These are phyloP conservation scores for Nemophila menziesii DNA, from an alignment of 257 asterid genomes.

Conservation along the genomic window DNA sequence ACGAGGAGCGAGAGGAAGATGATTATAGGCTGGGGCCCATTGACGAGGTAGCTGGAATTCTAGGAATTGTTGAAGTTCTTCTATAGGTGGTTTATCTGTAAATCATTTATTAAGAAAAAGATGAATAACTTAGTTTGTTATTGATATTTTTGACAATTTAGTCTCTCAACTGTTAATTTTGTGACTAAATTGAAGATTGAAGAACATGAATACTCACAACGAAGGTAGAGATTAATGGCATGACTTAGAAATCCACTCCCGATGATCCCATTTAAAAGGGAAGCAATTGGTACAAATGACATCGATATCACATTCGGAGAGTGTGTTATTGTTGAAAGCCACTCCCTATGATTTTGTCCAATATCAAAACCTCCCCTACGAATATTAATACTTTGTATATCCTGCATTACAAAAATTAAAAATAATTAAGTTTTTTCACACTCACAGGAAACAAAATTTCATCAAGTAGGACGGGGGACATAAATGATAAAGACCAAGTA, in stretches of 20 bases:
- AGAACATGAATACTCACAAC: slow-evolving; percentile 48
- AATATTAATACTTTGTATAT: slow-evolving; percentile 54
- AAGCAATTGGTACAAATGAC: slow-evolving; percentile 86
- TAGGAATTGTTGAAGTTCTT: slow-evolving; percentile 77
- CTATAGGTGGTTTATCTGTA: slow-evolving; percentile 86
- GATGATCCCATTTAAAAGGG: slow-evolving; percentile 63
- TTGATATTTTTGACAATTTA: too few relatives aligned
- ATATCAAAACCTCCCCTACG: slow-evolving; percentile 68
- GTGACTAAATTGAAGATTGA: not conserved
- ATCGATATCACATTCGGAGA: slow-evolving; percentile 80
- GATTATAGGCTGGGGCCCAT: slow-evolving; percentile 88
- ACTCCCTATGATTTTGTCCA: slow-evolving; percentile 74
- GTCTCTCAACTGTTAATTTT: too few relatives aligned
- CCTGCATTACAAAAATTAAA: slow-evolving; percentile 40
- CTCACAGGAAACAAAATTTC: not conserved
- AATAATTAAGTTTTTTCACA: not conserved
- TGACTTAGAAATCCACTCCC: slow-evolving; percentile 91
- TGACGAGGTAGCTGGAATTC: slow-evolving; percentile 88
- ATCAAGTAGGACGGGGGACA: too few relatives aligned
- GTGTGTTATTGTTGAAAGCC: slow-evolving; percentile 85
- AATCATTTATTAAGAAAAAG: too few relatives aligned
- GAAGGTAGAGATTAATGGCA: slow-evolving; percentile 74
- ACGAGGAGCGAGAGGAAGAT: slow-evolving; percentile 77
- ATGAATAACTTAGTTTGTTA: too few relatives aligned
- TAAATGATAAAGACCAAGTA: too few relatives aligned